Base-by-base conservation (phyloP, 192 early-diverging fungal genomes). In the Backusella liffmaniae region DNA sequence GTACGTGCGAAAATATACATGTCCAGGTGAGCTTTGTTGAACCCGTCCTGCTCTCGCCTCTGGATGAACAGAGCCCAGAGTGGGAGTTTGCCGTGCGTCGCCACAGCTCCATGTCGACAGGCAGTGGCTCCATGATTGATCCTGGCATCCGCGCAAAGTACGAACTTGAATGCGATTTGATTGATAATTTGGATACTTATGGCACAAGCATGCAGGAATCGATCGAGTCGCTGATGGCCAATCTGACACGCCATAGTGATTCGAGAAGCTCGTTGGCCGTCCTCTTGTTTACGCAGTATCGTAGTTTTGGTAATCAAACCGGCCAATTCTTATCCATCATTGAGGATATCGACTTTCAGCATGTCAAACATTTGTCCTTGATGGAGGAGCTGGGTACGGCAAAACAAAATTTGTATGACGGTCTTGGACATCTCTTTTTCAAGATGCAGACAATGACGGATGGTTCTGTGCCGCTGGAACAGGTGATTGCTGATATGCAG, bases 1-100 rank as follows among this genome's bases (percentile, higher is more conserved):
- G 21, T 41, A 67, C 65, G 5, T 84, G 83, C 29, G 83, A 86
- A 71, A 81, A 73, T 46, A 76, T 76, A 4, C 70, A 71, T 30
- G 79, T 88, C 1, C 13, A 69, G 0, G 77, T 88, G 0, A 77
- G 82, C n/a, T 74, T 81, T 23, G 76, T 84, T 4, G 83, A 86
- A 4, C 70, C 70, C 3, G 10, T 44, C 13, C 4, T 70, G 4
- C 12, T 70, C 2, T 23, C 21, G 0, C 3, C 68, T 1, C 37
- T 29, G 5, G 68, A 70, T 37, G n/a, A 36, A 5, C 56, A 62
- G 7, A 29, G 3, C n/a, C 56, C 12, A 4, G 18, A 62, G 23
- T 29, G 23, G 56, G 26, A 29, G n/a, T 23, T 29, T 23, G 0
- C 30, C 72, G 86, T 49, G 73, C 77, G 13, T 0, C 36, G 36